Base-by-base conservation (phyloP, 1,284 basidiomycete genomes). In the Erythrobasidium hasegawianum region DNA sequence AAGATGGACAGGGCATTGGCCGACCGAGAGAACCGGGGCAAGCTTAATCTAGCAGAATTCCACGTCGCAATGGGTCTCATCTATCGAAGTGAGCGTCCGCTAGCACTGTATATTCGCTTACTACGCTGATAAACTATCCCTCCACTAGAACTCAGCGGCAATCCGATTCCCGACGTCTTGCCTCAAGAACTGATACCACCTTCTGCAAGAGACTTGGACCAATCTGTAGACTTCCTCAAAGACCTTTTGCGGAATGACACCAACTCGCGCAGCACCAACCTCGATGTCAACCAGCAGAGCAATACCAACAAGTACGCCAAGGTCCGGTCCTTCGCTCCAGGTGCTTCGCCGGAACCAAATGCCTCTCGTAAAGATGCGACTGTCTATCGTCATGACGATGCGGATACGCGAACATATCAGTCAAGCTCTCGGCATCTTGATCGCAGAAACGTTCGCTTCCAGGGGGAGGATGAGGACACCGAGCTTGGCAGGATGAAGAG, bases 11-110 rank as follows among this genome's bases (percentile, higher is more conserved):
- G 91, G 91, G 87, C 86, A 29, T 82, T 96, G 9, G 89, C 91
- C 24, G 93, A 97, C 78, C 83, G 84, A 45, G 88, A 92, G 72
- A 91, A 96, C 79, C 86, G 90, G 40, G 93, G 93, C 33, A 94
- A 92, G 78, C 84, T 97, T 65, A 97, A 97, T 75, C 81, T 95
- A 50, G 89, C 91, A 24, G 95, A 98, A 77, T 99, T 99, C 78
- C 93, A 98, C 76, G 90, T 97, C 62, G 96, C 95, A 0, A 99
- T 99, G 95, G 94, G 90, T 68, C 81, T 98, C 64, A 97, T 98
- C 76, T 97, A 95, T 79, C 86, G 95, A 74, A 84, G 92, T 94
- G 78, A 73, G 88, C n/a, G n/a, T n/a, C n/a, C n/a, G n/a, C n/a
- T n/a, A n/a, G n/a, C n/a, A n/a, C n/a, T n/a, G n/a, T n/a, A n/a